Evolutionary conservation across 1,284 basidiomycete genomes (phyloP).

Genomic region (Ustilago curta): DNA sequence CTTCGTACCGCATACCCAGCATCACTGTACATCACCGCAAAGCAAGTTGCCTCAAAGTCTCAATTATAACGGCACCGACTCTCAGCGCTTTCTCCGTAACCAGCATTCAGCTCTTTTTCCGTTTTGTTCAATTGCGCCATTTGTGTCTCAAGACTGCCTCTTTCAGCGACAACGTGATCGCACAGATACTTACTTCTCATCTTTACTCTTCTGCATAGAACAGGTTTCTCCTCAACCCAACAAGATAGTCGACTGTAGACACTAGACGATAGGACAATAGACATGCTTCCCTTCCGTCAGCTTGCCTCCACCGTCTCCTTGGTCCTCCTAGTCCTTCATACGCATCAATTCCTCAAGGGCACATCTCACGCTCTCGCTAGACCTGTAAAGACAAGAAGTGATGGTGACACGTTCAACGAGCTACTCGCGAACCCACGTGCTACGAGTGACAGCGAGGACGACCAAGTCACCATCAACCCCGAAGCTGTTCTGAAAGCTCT

Average conservation of each 20-base stretch:
- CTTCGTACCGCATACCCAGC: background rate
- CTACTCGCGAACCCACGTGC: background rate
- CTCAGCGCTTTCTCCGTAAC: background rate
- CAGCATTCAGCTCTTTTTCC: background rate
- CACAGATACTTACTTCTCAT: slow-evolving; percentile 2
- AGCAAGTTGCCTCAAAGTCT: background rate
- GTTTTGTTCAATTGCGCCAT: background rate
- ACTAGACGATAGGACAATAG: slow-evolving; percentile 17
- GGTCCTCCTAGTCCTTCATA: slow-evolving; percentile 16
- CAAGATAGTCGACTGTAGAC: background rate
- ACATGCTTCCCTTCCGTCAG: slow-evolving; percentile 23
- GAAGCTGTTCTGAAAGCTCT: slow-evolving; percentile 34
- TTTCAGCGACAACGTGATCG: background rate
- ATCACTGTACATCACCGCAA: slow-evolving; percentile 2
- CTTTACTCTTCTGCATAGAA: background rate
- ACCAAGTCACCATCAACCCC: slow-evolving; percentile 3
- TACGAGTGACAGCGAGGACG: background rate
- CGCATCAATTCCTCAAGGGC: slow-evolving; percentile 4
- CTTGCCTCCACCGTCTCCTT: slow-evolving; percentile 19
- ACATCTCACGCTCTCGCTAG: slow-evolving; percentile 17
- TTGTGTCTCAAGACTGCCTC: background rate
- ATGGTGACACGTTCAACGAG: background rate
- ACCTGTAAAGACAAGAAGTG: slow-evolving; percentile 6
- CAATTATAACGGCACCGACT: background rate
- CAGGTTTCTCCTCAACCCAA: background rate